Conservation (phyloP, 2,329 filamentous ascomycete species). For the Aspergillus melleus region DNA sequence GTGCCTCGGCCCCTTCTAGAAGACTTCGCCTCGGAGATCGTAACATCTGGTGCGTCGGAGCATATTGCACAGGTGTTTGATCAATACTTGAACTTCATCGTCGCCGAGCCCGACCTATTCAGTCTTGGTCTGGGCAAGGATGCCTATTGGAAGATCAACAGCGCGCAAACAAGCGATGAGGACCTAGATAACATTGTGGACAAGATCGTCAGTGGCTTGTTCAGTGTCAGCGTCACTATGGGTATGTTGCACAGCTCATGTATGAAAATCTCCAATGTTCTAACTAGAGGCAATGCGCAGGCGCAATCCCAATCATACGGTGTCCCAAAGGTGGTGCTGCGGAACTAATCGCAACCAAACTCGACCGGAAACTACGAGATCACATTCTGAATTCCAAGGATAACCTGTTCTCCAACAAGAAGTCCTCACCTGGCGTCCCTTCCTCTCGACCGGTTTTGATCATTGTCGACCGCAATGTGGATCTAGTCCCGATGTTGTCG, state of each 20-base stretch:
- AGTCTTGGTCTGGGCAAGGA: slow-evolving; percentile 90
- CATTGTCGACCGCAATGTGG: slow-evolving; percentile 91
- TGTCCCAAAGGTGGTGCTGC: slow-evolving; percentile 91
- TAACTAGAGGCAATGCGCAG: slow-evolving; percentile 45
- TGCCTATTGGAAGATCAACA: slow-evolving; percentile 96
- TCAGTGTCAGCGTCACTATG: slow-evolving; percentile 98
- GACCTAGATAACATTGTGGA: slow-evolving; percentile 86
- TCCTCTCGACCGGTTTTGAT: slow-evolving; percentile 84
- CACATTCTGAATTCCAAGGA: slow-evolving; percentile 98
- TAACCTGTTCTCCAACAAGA: slow-evolving; percentile 80
- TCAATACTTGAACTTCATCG: slow-evolving; percentile 96
- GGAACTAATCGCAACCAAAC: slow-evolving; percentile 88
- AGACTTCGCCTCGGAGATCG: slow-evolving; percentile 89
- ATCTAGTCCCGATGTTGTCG: slow-evolving; percentile 96
- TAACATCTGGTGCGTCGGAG: slow-evolving; percentile 79
- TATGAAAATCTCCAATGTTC: background rate
- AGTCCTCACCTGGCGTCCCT: slow-evolving; percentile 63
- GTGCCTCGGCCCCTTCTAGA: slow-evolving; percentile 87
- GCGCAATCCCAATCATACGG: slow-evolving; percentile 90
- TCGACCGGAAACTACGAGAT: slow-evolving; percentile 93
- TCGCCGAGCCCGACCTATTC: slow-evolving; percentile 93
- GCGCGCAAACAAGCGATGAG: slow-evolving; percentile 83
- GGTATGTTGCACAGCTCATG: slow-evolving; percentile 54
- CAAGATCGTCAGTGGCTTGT: slow-evolving; percentile 91
- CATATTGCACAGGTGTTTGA: slow-evolving; percentile 91